Base-by-base conservation (phyloP, 2,329 filamentous ascomycete genomes). In the Alternaria viburni region DNA sequence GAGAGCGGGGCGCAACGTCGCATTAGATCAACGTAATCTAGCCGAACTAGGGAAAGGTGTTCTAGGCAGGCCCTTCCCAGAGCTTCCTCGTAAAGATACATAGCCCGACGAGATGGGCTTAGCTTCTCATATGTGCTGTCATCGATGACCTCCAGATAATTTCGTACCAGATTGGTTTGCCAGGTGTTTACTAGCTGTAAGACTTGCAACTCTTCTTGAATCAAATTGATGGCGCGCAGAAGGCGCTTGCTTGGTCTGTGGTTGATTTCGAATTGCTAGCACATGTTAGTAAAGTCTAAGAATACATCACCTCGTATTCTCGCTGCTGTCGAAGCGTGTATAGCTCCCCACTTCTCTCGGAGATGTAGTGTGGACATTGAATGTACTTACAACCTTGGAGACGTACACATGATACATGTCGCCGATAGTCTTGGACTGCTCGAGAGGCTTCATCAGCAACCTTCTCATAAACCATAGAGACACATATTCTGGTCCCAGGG, bases 251-350 rank as follows among this genome's bases (percentile, higher is more conserved):
- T 66, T 5, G 76, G 74, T 9, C 71, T 69, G 45, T 77, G 71
- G 23, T 78, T 78, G 41, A 78, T 74, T 74, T 77, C 70, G 44
- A 78, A 78, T 75, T 77, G 74, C 75, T 77, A 25, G 3, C 1
- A 1, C 1, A 11, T n/a, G 54, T 74, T 25, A 74, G 68, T 11
- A 32, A 5, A 12, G 15, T 7, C 15, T 11, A 23, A 11, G 3
- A 11, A 12, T 11, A 8, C 11, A 15, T 51, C 17, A 21, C 8
- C 2, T 11, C 5, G 28, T 15, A 6, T 51, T 23, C 6, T 13
- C 28, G 26, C n/a, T 21, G 17, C 17, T 32, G 6, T 50, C 11
- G 17, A 23, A 13, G 17, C 44, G 21, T 46, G 19, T 19, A 23
- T 13, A 21, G 7, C 11, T 7, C 17, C 21, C 8, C 7, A 21